A percentile compares a stretch with the other conserved stretches of the same genome.
These are phyloP conservation scores for Golovinomyces cichoracearum DNA, from an alignment of 2,329 filamentous ascomycete genomes.

Conservation along the genomic window DNA sequence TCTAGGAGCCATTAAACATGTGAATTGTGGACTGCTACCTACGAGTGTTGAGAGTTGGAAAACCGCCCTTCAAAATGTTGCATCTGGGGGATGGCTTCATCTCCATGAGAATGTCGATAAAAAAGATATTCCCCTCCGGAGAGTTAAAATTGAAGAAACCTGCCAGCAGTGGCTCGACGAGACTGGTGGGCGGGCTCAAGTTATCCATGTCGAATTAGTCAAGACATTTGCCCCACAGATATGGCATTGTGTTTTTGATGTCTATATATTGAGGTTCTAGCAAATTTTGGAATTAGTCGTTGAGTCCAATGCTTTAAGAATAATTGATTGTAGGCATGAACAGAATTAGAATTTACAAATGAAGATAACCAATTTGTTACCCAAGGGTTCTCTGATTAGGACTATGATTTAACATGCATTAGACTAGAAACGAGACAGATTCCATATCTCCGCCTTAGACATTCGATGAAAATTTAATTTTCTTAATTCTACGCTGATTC, in stretches of 20 bases:
- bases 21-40: conserved; percentile 39
- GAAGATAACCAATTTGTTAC: too few relatives aligned
- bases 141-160: conserved; percentile 8
- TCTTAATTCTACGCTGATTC: too few relatives aligned
- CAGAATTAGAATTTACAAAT: too few relatives aligned
- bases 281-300: too few relatives aligned
- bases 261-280: conserved; percentile 16
- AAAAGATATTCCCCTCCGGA: conserved; percentile 21
- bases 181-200: conserved; percentile 11
- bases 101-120: conserved; percentile 39
- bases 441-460: too few relatives aligned
- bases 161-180: conserved; percentile 6
- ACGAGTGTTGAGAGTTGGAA: conserved; percentile 29
- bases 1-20: conserved; percentile 19
- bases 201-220: conserved; percentile 35
- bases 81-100: conserved; percentile 29
- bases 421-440: too few relatives aligned
- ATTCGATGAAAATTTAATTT: too few relatives aligned
- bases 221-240: conserved; percentile 45
- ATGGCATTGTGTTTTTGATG: conserved; percentile 45
- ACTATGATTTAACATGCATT: too few relatives aligned
- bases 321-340: too few relatives aligned
- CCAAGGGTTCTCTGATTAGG: too few relatives aligned
- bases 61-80: conserved; percentile 23
- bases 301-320: too few relatives aligned